Evolutionary conservation across 305 asterid species (phyloP), one percentile per base, ranked within the genome.

Genomic region (Striga hermonthica): DNA sequence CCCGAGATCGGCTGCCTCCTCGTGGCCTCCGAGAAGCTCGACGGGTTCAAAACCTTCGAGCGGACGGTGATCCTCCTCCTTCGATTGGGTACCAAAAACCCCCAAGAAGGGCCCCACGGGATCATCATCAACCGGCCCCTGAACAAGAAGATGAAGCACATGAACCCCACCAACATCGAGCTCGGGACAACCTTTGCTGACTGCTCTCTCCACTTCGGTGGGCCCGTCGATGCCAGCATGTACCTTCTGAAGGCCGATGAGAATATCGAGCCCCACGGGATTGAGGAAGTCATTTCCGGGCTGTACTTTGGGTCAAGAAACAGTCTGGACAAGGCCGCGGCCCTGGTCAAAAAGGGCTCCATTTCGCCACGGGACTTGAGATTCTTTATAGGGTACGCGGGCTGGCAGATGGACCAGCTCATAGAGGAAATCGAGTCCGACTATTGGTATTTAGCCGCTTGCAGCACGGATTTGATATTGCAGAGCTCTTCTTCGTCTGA

Each of bases 1-100:
- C 97, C 97, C 0, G 99, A 90, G 71, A 88, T 84, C 64, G 99
- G 99, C 41, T 88, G 97, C 71, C 89, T 93, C 72, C 96, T 93
- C 13, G 80, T 93, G 53, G 91, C 99, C 55, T 84, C 97, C 61
- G 97, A 88, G 74, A 90, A 84, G 79, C 95, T 93, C 11, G 97
- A 93, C 43, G 96, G 97, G 47, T 90, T 86, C 55, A 86, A 82
- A 75, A 74, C 82, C 55, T 93, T 93, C 73, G 96, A 86, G 76
- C 82, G 99, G 74, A 83, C 95, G 0, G 97, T 93, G 16, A 79
- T 93, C 70, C 94, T 93, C 63, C 95, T 93, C 57, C 94, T 93
- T 47, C 81, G 90, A 82, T 84, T 94, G 10, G 98, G 98, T 57
- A 83, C 89, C 66, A 83, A 82, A 70, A 89, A 84, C 67, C 98